Conservation (phyloP, 2,329 filamentous ascomycete genomes). For the Fusarium robinianum region DNA sequence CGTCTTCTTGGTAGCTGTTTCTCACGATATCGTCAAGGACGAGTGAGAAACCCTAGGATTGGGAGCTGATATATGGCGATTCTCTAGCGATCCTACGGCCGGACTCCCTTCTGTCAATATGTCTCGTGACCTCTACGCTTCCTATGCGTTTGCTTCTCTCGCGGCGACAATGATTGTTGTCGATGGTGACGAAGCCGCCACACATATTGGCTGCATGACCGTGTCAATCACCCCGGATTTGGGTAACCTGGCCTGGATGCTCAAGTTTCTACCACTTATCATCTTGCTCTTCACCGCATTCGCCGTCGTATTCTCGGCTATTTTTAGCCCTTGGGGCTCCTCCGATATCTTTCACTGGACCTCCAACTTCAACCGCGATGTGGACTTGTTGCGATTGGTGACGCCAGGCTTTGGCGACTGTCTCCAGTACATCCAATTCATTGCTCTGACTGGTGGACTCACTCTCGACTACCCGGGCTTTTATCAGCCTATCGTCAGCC, state of each 20-base stretch:
- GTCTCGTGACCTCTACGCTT: constrained; percentile 74
- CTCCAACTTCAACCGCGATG: constrained; percentile 95
- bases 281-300: constrained; percentile 79
- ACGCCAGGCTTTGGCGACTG: constrained; percentile 97
- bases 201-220: constrained; percentile 77
- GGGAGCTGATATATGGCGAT: constrained; percentile 13
- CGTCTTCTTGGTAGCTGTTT: no score
- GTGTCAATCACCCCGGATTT: constrained; percentile 84
- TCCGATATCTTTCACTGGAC: constrained; percentile 92
- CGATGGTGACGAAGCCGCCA: constrained; percentile 68
- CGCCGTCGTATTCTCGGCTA: constrained; percentile 81
- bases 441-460: constrained; percentile 83
- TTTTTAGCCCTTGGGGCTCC: constrained; percentile 93
- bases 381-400: constrained; percentile 86
- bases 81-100: constrained; percentile 44
- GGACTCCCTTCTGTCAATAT: constrained; percentile 74
- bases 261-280: constrained; percentile 77
- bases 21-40: neutral
- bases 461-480: constrained; percentile 90
- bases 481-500: constrained; percentile 89
- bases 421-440: constrained; percentile 94
- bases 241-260: constrained; percentile 68
- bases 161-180: constrained; percentile 73
- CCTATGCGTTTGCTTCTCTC: constrained; percentile 85
- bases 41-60: neutral